Evolutionary conservation across 2,329 filamentous ascomycete species (phyloP), one percentile per base, ranked within the genome.

Genomic region (Aurifilum marmelostoma): DNA sequence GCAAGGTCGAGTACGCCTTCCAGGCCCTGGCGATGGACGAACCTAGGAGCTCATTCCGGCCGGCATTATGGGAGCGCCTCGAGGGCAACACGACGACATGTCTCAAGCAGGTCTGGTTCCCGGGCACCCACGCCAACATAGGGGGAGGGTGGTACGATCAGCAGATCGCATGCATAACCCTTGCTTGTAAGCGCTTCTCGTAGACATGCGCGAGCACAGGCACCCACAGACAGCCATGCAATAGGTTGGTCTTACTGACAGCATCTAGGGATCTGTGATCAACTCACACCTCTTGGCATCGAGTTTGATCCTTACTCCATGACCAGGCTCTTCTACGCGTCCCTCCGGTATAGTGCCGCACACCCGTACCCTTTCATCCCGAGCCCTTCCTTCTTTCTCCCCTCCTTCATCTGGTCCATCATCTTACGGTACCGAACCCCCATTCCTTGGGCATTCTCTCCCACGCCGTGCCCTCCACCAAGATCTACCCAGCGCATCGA

Each of bases 71-170:
- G 81, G 78, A 81, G 68, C 75, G 75, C 2, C 61, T 76, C 12
- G 73, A 74, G 2, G 73, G 71, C 9, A 77, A 75, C 71, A 69
- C 69, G 1, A 68, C 61, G 56, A 78, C 77, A 0, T 72, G 75
- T 32, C 73, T 79, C 7, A 76, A 75, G 69, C 78, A 79, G 72
- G 76, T 78, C 18, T 87, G 85, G 85, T 91, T 91, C 74, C 85
- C 88, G 0, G 88, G 88, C 14, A 84, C 83, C 65, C 89, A 91
- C 74, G 85, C 84, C 11, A 87, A 89, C 71, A 85, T 89, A 54
- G 88, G 88, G 29, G 88, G 88, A 32, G 88, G 88, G 1, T 89
- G 86, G 85, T 66, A 73, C 43, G 78, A 79, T 63, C 78, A 79
- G 72, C 75, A 77, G 68, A 73, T 78, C 0, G 74, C 76, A 34